Evolutionary conservation across 371 early-diverging fungal genomes (phyloP).

Genomic region (Choanephora cucurbitarum): DNA sequence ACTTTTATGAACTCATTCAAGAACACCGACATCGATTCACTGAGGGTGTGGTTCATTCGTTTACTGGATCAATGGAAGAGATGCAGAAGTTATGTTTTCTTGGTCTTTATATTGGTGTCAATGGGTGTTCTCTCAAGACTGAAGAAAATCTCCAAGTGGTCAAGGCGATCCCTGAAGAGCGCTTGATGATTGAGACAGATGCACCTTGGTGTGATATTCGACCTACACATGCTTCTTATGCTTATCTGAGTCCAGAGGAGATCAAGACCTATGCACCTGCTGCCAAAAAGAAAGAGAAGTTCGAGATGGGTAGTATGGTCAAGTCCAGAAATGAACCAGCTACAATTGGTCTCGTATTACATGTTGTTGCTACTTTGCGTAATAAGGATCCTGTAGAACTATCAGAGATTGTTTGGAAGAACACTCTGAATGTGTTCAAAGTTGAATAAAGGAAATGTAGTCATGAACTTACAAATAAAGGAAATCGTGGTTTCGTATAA

Average conservation of each 20-base stretch:
- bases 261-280: slow-evolving; percentile 43
- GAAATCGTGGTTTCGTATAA: too few relatives aligned
- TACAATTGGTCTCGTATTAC: slow-evolving; percentile 66
- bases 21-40: slow-evolving; percentile 65
- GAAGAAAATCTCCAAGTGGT: slow-evolving; percentile 82
- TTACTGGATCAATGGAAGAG: slow-evolving; percentile 86
- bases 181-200: slow-evolving; percentile 95
- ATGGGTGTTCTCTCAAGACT: slow-evolving; percentile 96
- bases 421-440: slow-evolving; percentile 58
- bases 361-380: slow-evolving; percentile 60
- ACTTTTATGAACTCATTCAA: slow-evolving; percentile 55
- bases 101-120: slow-evolving; percentile 95
- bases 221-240: slow-evolving; percentile 83
- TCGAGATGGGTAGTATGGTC: slow-evolving; percentile 71
- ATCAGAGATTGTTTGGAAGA: slow-evolving; percentile 60
- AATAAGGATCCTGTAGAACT: slow-evolving; percentile 48
- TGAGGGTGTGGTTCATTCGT: slow-evolving; percentile 95
- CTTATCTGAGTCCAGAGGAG: slow-evolving; percentile 49
- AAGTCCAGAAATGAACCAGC: slow-evolving; percentile 90
- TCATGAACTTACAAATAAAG: too few relatives aligned
- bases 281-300: slow-evolving; percentile 75
- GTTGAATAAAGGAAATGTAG: slow-evolving; percentile 14
- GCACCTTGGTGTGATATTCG: slow-evolving; percentile 96
- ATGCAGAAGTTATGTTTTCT: slow-evolving; percentile 68
- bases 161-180: slow-evolving; percentile 79